Evolutionary conservation across 2,329 filamentous ascomycete genomes (phyloP).

Genomic region (Fusarium coffeatum): DNA sequence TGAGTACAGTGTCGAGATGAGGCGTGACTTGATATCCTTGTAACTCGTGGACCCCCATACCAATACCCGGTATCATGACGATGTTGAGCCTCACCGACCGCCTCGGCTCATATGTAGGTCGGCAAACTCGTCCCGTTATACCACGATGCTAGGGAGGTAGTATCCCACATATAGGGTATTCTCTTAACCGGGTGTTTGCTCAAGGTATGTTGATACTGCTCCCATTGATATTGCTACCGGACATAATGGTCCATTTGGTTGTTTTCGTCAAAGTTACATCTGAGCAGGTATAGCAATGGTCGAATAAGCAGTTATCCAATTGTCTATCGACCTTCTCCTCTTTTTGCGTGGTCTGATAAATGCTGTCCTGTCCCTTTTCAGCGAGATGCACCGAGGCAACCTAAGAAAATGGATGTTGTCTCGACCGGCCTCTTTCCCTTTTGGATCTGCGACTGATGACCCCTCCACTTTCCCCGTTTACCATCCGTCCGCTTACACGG

Average conservation of each 20-base stretch:
- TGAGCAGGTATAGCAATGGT: slow-evolving; percentile 9
- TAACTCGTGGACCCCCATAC: slow-evolving; percentile 24
- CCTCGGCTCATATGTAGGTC: slow-evolving; percentile 19
- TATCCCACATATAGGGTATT: neutral
- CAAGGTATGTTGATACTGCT: neutral
- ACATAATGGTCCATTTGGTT: neutral
- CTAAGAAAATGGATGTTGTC: slow-evolving; percentile 33
- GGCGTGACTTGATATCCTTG: slow-evolving; percentile 23
- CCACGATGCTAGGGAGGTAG: neutral
- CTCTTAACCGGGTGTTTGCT: slow-evolving; percentile 12
- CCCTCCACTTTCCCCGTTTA: slow-evolving; percentile 18
- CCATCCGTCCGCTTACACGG: slow-evolving; percentile 24
- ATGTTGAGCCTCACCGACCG: slow-evolving; percentile 37
- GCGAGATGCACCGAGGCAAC: slow-evolving; percentile 43
- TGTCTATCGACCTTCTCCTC: slow-evolving; percentile 5
- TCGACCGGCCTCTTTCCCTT: slow-evolving; percentile 45
- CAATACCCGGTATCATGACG: slow-evolving; percentile 29
- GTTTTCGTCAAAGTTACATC: slow-evolving; percentile 12
- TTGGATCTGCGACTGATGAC: slow-evolving; percentile 41
- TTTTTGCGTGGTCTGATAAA: slow-evolving; percentile 41
- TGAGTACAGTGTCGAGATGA: slow-evolving; percentile 9
- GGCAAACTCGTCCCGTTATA: slow-evolving; percentile 24
- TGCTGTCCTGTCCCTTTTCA: slow-evolving; percentile 38
- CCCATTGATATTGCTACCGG: neutral
- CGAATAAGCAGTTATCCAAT: slow-evolving; percentile 27